phyloP scores from a whole-genome alignment of 1,284 basidiomycete genomes.

The Austroboletus rostrupii region DNA sequence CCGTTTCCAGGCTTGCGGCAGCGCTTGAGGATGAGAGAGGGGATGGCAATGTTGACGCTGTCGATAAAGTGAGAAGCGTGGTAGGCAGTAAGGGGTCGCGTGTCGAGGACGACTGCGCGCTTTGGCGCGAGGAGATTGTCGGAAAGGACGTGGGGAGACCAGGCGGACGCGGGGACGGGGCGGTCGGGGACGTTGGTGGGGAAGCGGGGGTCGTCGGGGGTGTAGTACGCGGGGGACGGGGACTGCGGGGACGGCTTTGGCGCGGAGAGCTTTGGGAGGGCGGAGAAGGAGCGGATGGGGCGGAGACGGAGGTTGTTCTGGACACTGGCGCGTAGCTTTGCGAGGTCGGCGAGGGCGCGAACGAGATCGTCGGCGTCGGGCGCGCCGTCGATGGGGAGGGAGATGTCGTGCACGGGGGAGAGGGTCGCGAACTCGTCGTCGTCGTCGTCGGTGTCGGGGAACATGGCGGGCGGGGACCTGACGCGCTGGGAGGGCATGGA shows the following conservation, averaged over 20 bases:
- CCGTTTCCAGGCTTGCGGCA: constrained; percentile 62
- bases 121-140: constrained; percentile 46
- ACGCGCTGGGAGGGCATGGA: neutral
- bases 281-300: constrained; percentile 58
- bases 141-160: constrained; percentile 48
- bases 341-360: constrained; percentile 62
- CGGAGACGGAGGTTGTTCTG: constrained; percentile 71
- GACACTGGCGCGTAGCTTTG: constrained; percentile 63
- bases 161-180: constrained; percentile 21
- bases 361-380: constrained; percentile 53
- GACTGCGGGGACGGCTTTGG: constrained; percentile 21
- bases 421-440: constrained; percentile 24
- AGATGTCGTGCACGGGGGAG: constrained; percentile 23
- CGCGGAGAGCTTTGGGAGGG: constrained; percentile 37
- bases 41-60: constrained; percentile 79
- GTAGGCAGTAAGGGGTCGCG: constrained; percentile 65
- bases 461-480: neutral
- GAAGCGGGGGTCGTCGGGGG: constrained; percentile 40
- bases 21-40: constrained; percentile 83
- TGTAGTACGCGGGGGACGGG: constrained; percentile 55
- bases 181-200: constrained; percentile 9
- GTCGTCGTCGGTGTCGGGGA: constrained; percentile 1
- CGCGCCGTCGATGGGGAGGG: constrained; percentile 29
- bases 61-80: constrained; percentile 57
- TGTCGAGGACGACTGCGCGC: constrained; percentile 75